phyloP scores from a whole-genome alignment of 192 early-diverging fungal genomes.

The Umbelopsis sp. region DNA sequence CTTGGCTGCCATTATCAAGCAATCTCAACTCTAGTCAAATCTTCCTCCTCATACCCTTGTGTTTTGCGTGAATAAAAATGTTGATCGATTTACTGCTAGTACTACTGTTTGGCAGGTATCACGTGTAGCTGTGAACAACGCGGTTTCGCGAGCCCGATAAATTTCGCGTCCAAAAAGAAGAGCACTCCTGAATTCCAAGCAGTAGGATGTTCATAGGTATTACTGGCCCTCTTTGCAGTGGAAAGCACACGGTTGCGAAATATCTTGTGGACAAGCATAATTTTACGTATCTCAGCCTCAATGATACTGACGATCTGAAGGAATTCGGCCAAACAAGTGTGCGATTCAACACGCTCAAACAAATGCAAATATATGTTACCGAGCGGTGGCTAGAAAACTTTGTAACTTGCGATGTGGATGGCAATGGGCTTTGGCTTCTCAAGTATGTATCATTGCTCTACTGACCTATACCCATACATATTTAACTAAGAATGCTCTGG shows the following conservation, averaged over 20 bases:
- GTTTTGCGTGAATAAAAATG: too few species aligned
- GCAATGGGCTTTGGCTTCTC: slow-evolving; percentile 58
- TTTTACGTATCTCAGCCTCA: slow-evolving; percentile 49
- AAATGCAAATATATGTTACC: slow-evolving; percentile 70
- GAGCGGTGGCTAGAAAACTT: slow-evolving; percentile 74
- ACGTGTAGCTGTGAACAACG: not conserved
- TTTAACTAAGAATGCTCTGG: not conserved
- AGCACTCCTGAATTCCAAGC: not conserved
- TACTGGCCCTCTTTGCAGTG: slow-evolving; percentile 64
- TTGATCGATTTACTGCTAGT: too few species aligned
- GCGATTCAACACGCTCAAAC: slow-evolving; percentile 59
- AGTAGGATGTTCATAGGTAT: slow-evolving; percentile 73
- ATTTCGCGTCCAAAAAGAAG: not conserved
- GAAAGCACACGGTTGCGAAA: slow-evolving; percentile 65
- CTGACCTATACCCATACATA: too few species aligned
- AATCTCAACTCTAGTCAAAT: slow-evolving; percentile 21
- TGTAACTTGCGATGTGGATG: slow-evolving; percentile 69
- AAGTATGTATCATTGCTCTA: slow-evolving; percentile 27
- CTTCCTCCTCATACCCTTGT: too few species aligned
- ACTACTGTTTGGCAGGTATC: too few species aligned
- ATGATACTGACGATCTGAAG: not conserved
- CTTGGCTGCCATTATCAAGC: slow-evolving; percentile 41
- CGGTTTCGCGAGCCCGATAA: not conserved
- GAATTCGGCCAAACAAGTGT: slow-evolving; percentile 1
- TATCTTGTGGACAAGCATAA: slow-evolving; percentile 54